Conservation (phyloP, 2,329 filamentous ascomycete species). For the Seiridium cupressi region DNA sequence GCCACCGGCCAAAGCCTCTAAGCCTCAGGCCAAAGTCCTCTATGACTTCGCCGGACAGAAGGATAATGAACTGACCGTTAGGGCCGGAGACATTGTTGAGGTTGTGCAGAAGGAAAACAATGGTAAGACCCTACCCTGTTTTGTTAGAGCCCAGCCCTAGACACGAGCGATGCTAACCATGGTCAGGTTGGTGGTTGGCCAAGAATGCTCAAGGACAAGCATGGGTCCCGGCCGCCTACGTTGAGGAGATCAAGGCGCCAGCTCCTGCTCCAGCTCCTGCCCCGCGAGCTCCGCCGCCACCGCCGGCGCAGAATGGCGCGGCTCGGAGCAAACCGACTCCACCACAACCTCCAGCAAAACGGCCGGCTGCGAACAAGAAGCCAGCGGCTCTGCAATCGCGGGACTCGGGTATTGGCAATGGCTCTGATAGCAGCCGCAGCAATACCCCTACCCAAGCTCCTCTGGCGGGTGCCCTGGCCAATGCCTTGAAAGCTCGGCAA, state of each 20-base stretch:
- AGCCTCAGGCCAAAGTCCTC: slow-evolving; percentile 82
- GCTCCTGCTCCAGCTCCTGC: slow-evolving; percentile 60
- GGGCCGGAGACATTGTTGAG: slow-evolving; percentile 77
- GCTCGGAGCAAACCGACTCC: slow-evolving; percentile 66
- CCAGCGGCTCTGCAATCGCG: slow-evolving; percentile 67
- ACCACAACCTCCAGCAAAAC: slow-evolving; percentile 76
- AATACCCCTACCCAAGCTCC: slow-evolving; percentile 69
- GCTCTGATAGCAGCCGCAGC: slow-evolving; percentile 61
- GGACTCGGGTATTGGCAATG: slow-evolving; percentile 66
- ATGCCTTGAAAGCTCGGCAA: slow-evolving; percentile 75
- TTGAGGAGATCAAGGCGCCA: slow-evolving; percentile 72
- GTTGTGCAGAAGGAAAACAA: slow-evolving; percentile 95
- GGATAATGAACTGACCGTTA: slow-evolving; percentile 80
- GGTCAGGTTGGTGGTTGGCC: slow-evolving; percentile 89
- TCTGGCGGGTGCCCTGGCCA: slow-evolving; percentile 67
- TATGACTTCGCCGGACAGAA: slow-evolving; percentile 89
- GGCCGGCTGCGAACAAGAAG: slow-evolving; percentile 72
- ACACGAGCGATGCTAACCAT: slow-evolving; percentile 28
- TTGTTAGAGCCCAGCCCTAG: background rate
- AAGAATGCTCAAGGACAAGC: slow-evolving; percentile 73
- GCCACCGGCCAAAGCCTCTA: slow-evolving; percentile 56
- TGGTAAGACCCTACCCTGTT: slow-evolving; percentile 55
- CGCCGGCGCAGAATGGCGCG: slow-evolving; percentile 47
- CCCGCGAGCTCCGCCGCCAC: slow-evolving; percentile 64
- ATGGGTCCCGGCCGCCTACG: slow-evolving; percentile 92